These are phyloP conservation scores for Eutrema heterophyllum DNA, from an alignment of 345 rosid species.

Conservation along the genomic window DNA sequence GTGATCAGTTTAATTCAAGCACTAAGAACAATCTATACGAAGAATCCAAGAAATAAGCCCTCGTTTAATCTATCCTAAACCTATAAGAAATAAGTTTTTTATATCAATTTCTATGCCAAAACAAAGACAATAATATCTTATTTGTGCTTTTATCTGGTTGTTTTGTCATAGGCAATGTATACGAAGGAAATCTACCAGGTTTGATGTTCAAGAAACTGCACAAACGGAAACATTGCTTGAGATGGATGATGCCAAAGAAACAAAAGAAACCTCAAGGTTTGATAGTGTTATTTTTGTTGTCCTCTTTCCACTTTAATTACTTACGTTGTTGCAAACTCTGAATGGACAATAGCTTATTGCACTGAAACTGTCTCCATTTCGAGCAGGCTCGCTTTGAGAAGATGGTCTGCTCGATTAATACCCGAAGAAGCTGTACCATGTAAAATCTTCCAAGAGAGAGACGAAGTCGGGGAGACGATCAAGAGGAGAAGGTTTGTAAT, in stretches of 20 bases:
- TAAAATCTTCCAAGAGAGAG: constrained; percentile 13
- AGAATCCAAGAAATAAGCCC: too few relatives aligned
- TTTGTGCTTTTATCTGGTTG: constrained; percentile 7
- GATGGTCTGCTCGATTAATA: constrained; percentile 24
- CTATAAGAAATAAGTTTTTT: too few relatives aligned
- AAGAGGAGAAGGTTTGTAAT: constrained; percentile 30
- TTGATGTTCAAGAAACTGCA: constrained; percentile 22
- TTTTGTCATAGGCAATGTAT: constrained; percentile 16
- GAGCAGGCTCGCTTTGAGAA: constrained; percentile 30
- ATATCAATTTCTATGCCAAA: neutral
- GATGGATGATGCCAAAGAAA: constrained; percentile 28
- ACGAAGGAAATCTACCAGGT: constrained; percentile 28
- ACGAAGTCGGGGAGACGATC: constrained; percentile 9
- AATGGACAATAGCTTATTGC: neutral
- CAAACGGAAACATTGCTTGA: constrained; percentile 4
- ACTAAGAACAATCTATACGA: too few relatives aligned
- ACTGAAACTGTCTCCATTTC: constrained; percentile 2
- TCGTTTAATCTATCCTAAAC: too few relatives aligned
- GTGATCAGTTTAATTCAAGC: too few relatives aligned
- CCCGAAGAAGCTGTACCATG: constrained; percentile 17
- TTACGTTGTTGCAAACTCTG: neutral
- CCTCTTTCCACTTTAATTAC: neutral
- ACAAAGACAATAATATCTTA: constrained; percentile 4
- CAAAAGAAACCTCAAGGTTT: constrained; percentile 40
- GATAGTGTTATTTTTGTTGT: neutral